Evolutionary conservation across 495 filamentous ascomycete species (phyloP), one percentile per base, ranked within the genome.

Genomic region (Penicillium alfredii): DNA sequence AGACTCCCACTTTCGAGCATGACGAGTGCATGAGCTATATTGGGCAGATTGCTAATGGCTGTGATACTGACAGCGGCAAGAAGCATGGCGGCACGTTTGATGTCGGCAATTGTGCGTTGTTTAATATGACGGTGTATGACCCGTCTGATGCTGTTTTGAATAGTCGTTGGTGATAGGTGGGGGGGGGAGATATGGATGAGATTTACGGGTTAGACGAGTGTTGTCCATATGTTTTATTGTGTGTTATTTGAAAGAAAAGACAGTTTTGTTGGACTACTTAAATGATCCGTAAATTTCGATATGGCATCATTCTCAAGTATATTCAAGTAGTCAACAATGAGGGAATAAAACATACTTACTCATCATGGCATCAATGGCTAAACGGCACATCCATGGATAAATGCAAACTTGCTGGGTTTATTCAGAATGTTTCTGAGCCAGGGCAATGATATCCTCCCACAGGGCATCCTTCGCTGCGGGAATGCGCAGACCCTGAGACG

Each of bases 371-470:
- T n/a, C n/a, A n/a, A n/a, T n/a, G n/a, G n/a, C n/a, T n/a, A n/a
- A n/a, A n/a, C n/a, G n/a, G n/a, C n/a, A n/a, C n/a, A 32, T 11
- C 11, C 8, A 18, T 19, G 13, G 10, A 4, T 16, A 17, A 18
- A 3, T 11, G 19, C 19, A 7, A 10, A 1, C 29, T 0, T 18
- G 11, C 19, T 35, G 6, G 2, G 1, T 4, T 35, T 19, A 35
- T 11, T 11, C 1, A 17, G 19, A 38, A 21, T 12, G 2, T 6
- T 45, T 35, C 27, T 44, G 48, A 8, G 59, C 53, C 19, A 41
- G 33, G 1, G 30, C 44, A 40, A 68, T 56, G 15, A 68, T 40
- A 57, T 70, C 64, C 28, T 64, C 66, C 64, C 63, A 68, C 3
- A 42, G 21, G 11, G 54, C 42, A 4, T 41, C 40, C 1, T 41